phyloP scores from a whole-genome alignment of 2,329 filamentous ascomycete species.

The Curvularia sp. region DNA sequence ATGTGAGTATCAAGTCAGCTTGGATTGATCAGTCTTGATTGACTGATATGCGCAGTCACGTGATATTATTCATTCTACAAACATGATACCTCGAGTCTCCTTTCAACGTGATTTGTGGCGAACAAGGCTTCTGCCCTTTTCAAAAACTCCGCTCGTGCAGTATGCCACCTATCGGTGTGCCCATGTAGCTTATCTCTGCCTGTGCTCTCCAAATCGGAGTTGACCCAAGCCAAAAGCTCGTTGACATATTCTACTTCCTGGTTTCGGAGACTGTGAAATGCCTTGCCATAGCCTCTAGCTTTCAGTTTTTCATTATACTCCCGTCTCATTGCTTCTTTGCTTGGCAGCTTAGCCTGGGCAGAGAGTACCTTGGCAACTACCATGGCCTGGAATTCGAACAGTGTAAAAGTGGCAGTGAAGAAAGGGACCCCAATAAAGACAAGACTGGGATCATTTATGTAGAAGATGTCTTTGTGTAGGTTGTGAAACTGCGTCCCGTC shows the following conservation, averaged over 20 bases:
- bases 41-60: neutral
- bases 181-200: slow-evolving; percentile 36
- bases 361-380: slow-evolving; percentile 64
- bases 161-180: slow-evolving; percentile 48
- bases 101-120: slow-evolving; percentile 8
- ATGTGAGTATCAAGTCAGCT: no score
- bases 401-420: slow-evolving; percentile 70
- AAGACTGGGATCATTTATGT: slow-evolving; percentile 70
- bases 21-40: neutral
- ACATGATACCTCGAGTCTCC: slow-evolving; percentile 19
- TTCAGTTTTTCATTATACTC: slow-evolving; percentile 51
- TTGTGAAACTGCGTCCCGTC: slow-evolving; percentile 71
- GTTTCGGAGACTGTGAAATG: slow-evolving; percentile 55
- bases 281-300: slow-evolving; percentile 52
- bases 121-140: slow-evolving; percentile 44
- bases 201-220: slow-evolving; percentile 34
- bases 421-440: slow-evolving; percentile 70
- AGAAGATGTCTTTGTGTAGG: slow-evolving; percentile 74
- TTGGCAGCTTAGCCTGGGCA: slow-evolving; percentile 59
- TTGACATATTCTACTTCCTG: slow-evolving; percentile 51
- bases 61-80: slow-evolving; percentile 6
- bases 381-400: slow-evolving; percentile 75
- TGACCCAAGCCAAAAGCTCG: slow-evolving; percentile 51
- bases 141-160: slow-evolving; percentile 43
- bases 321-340: slow-evolving; percentile 50